Evolutionary conservation across 2,329 filamentous ascomycete species (phyloP).

Genomic region (Sarocladium brachiariae): DNA sequence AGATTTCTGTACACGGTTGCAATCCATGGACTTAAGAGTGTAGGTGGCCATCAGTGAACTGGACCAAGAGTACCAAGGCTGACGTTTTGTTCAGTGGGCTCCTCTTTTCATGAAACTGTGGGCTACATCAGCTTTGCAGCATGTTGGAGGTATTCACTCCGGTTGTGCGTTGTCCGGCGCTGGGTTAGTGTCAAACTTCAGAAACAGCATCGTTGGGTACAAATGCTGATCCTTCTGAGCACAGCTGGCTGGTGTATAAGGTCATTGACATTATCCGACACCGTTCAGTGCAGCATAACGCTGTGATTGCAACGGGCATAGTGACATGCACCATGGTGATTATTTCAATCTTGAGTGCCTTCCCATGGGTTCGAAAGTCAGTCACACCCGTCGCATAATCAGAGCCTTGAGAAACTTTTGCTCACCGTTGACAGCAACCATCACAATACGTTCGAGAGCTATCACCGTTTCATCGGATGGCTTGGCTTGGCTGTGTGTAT

Average conservation of each 20-base stretch:
- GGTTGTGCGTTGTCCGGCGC: constrained; percentile 32
- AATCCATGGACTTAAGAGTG: constrained; percentile 30
- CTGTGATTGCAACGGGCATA: constrained; percentile 30
- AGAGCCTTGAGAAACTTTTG: background rate
- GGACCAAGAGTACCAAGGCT: too few species aligned
- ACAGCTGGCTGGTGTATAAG: constrained; percentile 32
- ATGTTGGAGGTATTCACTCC: constrained; percentile 35
- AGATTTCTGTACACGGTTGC: constrained; percentile 28
- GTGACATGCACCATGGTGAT: constrained; percentile 31
- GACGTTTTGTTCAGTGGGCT: too few species aligned
- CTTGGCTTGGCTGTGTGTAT: constrained; percentile 28
- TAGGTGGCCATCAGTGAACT: too few species aligned
- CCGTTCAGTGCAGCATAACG: constrained; percentile 23
- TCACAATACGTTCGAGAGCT: constrained; percentile 34
- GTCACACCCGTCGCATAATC: constrained; percentile 12
- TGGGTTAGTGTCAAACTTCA: constrained; percentile 19
- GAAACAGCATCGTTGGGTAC: background rate
- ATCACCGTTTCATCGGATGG: constrained; percentile 36
- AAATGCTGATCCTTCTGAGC: constrained; percentile 11
- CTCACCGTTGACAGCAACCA: constrained; percentile 23
- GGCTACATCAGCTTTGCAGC: constrained; percentile 30
- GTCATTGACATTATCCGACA: constrained; percentile 29
- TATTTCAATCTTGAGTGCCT: constrained; percentile 31
- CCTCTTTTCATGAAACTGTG: constrained; percentile 27
- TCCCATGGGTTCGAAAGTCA: constrained; percentile 35